A percentile compares a stretch with the other conserved stretches of the same genome.
Evolutionary conservation across 2,329 filamentous ascomycete species (phyloP).

Genomic region (Xylaria sp.): DNA sequence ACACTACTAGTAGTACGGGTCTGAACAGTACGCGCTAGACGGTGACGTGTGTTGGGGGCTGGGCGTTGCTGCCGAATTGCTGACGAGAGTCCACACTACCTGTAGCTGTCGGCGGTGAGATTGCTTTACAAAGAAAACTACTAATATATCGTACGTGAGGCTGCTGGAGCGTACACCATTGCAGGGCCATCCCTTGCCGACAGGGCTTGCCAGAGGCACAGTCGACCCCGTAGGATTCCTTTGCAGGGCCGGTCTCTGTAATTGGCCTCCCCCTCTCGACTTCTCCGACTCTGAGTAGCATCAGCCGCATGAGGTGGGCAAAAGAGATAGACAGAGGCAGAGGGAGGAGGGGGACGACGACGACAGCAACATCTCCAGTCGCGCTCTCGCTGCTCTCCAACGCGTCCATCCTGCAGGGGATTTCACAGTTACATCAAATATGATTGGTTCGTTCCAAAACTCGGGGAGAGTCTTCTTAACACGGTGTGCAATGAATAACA

Average conservation of each 20-base stretch:
- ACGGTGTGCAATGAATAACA: conserved; percentile 19
- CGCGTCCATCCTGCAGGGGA: conserved; percentile 18
- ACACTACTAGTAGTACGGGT: background rate
- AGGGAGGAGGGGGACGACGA: background rate
- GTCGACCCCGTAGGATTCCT: conserved; percentile 4
- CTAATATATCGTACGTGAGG: background rate
- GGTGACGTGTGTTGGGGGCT: conserved; percentile 6
- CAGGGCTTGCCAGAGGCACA: background rate
- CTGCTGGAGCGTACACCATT: background rate
- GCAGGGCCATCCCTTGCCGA: conserved; percentile 12
- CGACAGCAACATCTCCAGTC: conserved; percentile 2
- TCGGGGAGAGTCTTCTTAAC: background rate
- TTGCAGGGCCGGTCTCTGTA: conserved; percentile 1
- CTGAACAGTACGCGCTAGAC: background rate
- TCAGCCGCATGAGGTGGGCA: background rate
- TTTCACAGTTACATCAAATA: conserved; percentile 10
- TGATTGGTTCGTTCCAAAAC: conserved; percentile 17
- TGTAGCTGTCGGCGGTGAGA: conserved; percentile 16
- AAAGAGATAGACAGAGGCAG: background rate
- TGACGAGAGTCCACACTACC: background rate
- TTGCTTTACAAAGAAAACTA: conserved; percentile 1
- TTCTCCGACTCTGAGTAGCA: conserved; percentile 8
- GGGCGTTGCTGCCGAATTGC: conserved; percentile 2
- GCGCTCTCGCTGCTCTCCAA: background rate
- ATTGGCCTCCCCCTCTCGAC: conserved; percentile 7